These are phyloP conservation scores for Linnemannia elongata DNA, from an alignment of 192 early-diverging fungal species.

Conservation along the genomic window DNA sequence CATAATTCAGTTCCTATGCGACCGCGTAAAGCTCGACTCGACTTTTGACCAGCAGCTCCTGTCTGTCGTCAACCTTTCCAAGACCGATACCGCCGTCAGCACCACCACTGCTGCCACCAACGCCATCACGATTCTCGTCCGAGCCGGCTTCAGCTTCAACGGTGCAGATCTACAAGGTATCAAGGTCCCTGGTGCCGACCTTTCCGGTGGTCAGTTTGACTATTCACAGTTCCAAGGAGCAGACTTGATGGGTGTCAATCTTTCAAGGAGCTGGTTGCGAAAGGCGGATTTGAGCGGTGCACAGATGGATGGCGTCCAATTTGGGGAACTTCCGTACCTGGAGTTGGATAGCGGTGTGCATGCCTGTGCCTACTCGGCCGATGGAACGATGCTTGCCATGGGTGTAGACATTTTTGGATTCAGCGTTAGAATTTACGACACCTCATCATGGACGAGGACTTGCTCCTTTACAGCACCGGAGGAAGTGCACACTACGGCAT, in stretches of 20 bases:
- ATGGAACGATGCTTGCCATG: not conserved
- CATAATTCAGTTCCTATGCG: not conserved
- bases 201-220: not conserved
- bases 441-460: too few relatives aligned
- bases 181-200: not conserved
- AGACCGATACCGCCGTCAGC: not conserved
- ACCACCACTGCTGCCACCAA: not conserved
- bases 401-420: too few relatives aligned
- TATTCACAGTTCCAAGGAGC: not conserved
- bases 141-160: not conserved
- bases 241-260: not conserved
- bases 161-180: not conserved
- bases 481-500: too few relatives aligned
- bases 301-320: not conserved
- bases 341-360: not conserved
- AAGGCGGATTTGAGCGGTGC: not conserved
- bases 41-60: not conserved
- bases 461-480: too few relatives aligned
- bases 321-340: conserved; percentile 13
- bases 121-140: not conserved
- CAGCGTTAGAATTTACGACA: too few relatives aligned
- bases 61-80: not conserved
- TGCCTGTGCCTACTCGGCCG: not conserved
- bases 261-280: conserved; percentile 4
- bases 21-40: not conserved